Evolutionary conservation across 257 asterid species (phyloP), one percentile per base, ranked within the genome.

Genomic region (Solanum sejunctum): DNA sequence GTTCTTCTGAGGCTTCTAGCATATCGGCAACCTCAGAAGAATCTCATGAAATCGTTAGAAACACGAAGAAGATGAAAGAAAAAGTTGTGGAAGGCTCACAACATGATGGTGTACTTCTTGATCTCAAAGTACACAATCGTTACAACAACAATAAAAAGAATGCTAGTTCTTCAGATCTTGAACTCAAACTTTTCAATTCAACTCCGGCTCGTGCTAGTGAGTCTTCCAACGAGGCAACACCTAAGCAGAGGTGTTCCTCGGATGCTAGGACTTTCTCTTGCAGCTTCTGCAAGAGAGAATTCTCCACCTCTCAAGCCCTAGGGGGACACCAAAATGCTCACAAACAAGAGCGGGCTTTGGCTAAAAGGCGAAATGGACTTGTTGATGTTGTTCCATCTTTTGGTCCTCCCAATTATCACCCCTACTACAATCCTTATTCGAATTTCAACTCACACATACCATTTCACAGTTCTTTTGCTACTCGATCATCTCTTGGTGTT

Each of bases 301-400:
- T 94, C 85, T 91, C 94, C 15, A 93, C 97, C 18, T 91, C 95
- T 1, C 97, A 94, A 64, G 98, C 98, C 2, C 73, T 92, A 83
- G 98, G 97, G 6, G 97, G 98, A 72, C 97, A 94, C 77, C 98
- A 94, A 28, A 94, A 94, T 32, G 98, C 97, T 1, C 98, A 94
- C 85, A 94, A 93, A 57, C 92, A 94, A 73, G 95, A 94, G 85
- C 80, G 94, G 3, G 93, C 95, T 3, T 12, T 87, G 67, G 92
- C 92, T 61, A 94, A 92, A 86, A 89, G 90, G 81, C 89, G 89
- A 20, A 91, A 89, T 45, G 91, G 85, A 49, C 52, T 86, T 84
- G 84, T 73, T 63, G 95, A 84, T 43, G 28, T 86, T 84, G 70
- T 88, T 36, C 80, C 88, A 12, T 87, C 90, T 12, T 88, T 84